Evolutionary conservation across 192 early-diverging fungal species (phyloP).

Genomic region (Glomus cerebriforme): DNA sequence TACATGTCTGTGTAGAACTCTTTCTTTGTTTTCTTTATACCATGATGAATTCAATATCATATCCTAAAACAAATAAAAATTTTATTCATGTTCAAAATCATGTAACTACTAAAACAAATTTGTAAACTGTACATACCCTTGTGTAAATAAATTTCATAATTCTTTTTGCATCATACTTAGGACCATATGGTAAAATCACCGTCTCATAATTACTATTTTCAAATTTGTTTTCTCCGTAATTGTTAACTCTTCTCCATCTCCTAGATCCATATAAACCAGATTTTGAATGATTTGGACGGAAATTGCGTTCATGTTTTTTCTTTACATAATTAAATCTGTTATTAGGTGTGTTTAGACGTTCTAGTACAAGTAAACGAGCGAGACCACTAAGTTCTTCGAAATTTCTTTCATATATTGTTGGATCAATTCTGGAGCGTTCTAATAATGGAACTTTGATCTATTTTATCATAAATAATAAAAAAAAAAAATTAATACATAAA

Average conservation of each 20-base stretch:
- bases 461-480: too few relatives aligned
- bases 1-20: conserved; percentile 1
- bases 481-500: background rate
- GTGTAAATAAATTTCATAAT: background rate
- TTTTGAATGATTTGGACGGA: conserved; percentile 7
- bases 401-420: conserved; percentile 9
- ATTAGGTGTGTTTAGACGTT: too few relatives aligned
- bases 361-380: background rate
- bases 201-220: conserved; percentile 25
- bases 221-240: background rate
- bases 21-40: background rate
- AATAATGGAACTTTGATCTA: conserved; percentile 2
- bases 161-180: background rate
- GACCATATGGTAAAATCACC: conserved; percentile 3
- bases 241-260: background rate
- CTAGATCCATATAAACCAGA: conserved; percentile 4
- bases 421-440: conserved; percentile 2
- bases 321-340: too few relatives aligned
- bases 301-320: too few relatives aligned
- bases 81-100: background rate
- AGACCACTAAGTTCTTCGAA: conserved; percentile 11
- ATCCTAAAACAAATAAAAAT: background rate
- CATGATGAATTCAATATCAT: background rate
- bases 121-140: background rate
- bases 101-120: too few relatives aligned